Evolutionary conservation across 2,329 filamentous ascomycete species (phyloP), one percentile per base, ranked within the genome.

Genomic region (Fusarium sp.): DNA sequence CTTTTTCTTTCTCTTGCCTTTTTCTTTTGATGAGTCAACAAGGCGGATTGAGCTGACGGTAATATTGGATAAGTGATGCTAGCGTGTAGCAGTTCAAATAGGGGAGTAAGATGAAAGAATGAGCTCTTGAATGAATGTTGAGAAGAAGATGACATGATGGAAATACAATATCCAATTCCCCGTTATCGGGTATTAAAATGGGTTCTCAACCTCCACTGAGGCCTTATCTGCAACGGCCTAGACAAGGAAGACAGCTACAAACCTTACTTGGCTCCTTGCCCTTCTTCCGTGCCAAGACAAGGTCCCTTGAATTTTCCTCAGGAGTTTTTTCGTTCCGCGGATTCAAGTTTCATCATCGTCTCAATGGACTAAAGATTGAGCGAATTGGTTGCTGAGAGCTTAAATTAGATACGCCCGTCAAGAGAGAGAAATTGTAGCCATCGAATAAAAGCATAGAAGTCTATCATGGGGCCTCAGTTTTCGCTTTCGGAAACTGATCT

Each of bases 231-330:
- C 49, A 27, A 69, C 41, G 18, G 20, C 23, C 49, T 53, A 47
- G 49, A 57, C 53, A 68, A 57, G 59, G 66, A 60, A 65, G 45
- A 40, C 46, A 53, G 46, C 23, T 55, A 46, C 27, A 47, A 45
- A 58, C 51, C 55, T 42, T 47, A 55, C 66, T 53, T 63, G 54
- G 63, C 53, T 69, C 66, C 45, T 61, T 70, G 66, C 49, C 49
- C 47, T 45, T 56, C 23, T 45, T 50, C 34, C 41, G 42, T 49
- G 63, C 63, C 63, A 66, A 66, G 63, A 48, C 55, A 27, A 45
- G 42, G 34, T 37, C 42, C 42, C 61, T 66, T 61, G 37, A 49
- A 21, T 51, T 28, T 58, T 59, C 42, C 20, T 57, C 40, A 46
- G 41, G 51, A 47, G 20, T 27, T 34, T 32, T 27, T 47, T 71